Conservation (phyloP, 306 rosid genomes). For the Adenanthera pavonina region DNA sequence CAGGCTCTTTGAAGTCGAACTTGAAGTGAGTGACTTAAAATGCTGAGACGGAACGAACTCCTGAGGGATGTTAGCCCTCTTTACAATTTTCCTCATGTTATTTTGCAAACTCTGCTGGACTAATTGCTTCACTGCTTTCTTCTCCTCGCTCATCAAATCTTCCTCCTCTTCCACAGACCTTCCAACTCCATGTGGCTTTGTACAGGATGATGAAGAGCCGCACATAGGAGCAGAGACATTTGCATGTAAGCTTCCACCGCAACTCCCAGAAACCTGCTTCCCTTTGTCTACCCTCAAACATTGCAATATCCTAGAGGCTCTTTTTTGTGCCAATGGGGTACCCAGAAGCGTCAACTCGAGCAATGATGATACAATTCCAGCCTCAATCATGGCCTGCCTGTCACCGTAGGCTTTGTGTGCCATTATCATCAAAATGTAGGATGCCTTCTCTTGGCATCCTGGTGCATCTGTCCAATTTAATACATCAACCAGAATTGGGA, state of each 20-base stretch:
- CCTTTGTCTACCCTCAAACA: constrained; percentile 84
- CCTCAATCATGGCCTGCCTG: constrained; percentile 91
- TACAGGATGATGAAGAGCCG: constrained; percentile 66
- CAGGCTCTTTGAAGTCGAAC: constrained; percentile 94
- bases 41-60: constrained; percentile 86
- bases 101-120: constrained; percentile 90
- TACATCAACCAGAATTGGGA: constrained; percentile 73
- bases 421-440: constrained; percentile 91
- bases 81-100: constrained; percentile 93
- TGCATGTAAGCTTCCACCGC: constrained; percentile 38
- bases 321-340: constrained; percentile 88
- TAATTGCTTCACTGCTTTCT: constrained; percentile 90
- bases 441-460: constrained; percentile 84
- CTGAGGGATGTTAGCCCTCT: constrained; percentile 91
- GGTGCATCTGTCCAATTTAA: constrained; percentile 92
- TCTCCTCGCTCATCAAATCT: constrained; percentile 87
- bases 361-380: constrained; percentile 77
- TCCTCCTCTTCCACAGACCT: constrained; percentile 59
- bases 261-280: constrained; percentile 64
- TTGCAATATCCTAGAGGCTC: constrained; percentile 91
- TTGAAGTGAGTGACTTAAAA: constrained; percentile 81
- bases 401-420: constrained; percentile 83
- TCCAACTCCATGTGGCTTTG: constrained; percentile 53
- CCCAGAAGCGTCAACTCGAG: constrained; percentile 93
- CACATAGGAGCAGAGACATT: constrained; percentile 82